These are phyloP conservation scores for Microglena sp. DNA, from an alignment of 139 green algal species.

Conservation along the genomic window DNA sequence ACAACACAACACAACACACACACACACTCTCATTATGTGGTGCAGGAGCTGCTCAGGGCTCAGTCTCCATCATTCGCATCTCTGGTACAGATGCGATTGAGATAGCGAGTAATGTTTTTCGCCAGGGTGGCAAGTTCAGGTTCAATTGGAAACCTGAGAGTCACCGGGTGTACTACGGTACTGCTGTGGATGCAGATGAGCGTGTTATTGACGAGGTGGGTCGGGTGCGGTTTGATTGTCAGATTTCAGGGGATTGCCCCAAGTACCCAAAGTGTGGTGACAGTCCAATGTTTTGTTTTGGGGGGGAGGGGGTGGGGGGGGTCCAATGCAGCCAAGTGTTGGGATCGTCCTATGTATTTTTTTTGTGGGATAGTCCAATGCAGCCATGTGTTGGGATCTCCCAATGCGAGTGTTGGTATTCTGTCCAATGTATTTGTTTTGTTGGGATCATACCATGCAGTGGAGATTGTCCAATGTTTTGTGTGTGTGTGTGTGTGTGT, in stretches of 20 bases:
- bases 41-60: conserved; percentile 43
- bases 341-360: neutral
- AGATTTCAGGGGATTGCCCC: neutral
- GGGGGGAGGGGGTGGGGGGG: too few relatives aligned
- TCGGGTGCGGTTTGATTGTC: neutral
- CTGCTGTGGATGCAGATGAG: conserved; percentile 41
- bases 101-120: conserved; percentile 39
- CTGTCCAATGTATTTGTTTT: too few relatives aligned
- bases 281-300: neutral
- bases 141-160: conserved; percentile 41
- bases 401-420: too few relatives aligned
- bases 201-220: conserved; percentile 50
- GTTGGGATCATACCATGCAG: too few relatives aligned
- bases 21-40: too few relatives aligned
- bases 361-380: neutral
- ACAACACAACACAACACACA: too few relatives aligned
- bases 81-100: conserved; percentile 59
- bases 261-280: neutral
- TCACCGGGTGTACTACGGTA: conserved; percentile 80
- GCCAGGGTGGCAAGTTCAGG: conserved; percentile 20
- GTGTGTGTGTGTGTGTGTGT: too few relatives aligned
- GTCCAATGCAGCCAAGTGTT: neutral
- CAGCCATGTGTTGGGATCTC: neutral
- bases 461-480: too few relatives aligned
- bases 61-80: conserved; percentile 82